These are phyloP conservation scores for Fusarium begoniae DNA, from an alignment of 2,329 filamentous ascomycete genomes.

Conservation along the genomic window DNA sequence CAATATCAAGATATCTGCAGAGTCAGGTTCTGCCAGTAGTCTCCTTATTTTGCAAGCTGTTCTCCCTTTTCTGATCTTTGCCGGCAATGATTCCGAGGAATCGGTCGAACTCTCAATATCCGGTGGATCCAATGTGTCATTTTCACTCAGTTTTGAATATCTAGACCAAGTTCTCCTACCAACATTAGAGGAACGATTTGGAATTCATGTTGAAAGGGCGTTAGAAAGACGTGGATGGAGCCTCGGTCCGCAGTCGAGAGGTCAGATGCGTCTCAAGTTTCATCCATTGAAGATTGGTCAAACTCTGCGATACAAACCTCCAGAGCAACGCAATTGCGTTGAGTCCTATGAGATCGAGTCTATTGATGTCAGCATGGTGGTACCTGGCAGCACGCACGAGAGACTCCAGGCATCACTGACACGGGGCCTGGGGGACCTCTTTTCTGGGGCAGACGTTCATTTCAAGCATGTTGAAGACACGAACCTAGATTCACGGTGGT, in stretches of 20 bases:
- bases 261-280: slow-evolving; percentile 56
- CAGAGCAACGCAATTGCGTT: slow-evolving; percentile 32
- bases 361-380: slow-evolving; percentile 62
- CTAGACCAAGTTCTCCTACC: slow-evolving; percentile 69
- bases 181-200: slow-evolving; percentile 60
- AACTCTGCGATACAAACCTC: slow-evolving; percentile 49
- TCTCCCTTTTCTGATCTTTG: slow-evolving; percentile 67
- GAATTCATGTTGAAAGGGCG: slow-evolving; percentile 56
- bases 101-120: slow-evolving; percentile 61
- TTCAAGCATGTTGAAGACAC: slow-evolving; percentile 63
- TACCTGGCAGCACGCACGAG: slow-evolving; percentile 55
- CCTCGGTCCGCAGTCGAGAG: slow-evolving; percentile 52
- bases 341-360: slow-evolving; percentile 50
- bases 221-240: slow-evolving; percentile 63
- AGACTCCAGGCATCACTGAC: slow-evolving; percentile 53
- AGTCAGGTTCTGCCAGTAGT: slow-evolving; percentile 62
- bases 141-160: slow-evolving; percentile 69
- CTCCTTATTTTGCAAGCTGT: slow-evolving; percentile 69
- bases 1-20: slow-evolving; percentile 59
- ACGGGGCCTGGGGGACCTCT: slow-evolving; percentile 51
- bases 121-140: slow-evolving; percentile 68
- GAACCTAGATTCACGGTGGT: slow-evolving; percentile 60
- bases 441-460: slow-evolving; percentile 54
- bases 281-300: slow-evolving; percentile 47
- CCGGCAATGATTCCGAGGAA: slow-evolving; percentile 53